phyloP scores from a whole-genome alignment of 495 filamentous ascomycete genomes.

The Baudoinia panamericana region DNA sequence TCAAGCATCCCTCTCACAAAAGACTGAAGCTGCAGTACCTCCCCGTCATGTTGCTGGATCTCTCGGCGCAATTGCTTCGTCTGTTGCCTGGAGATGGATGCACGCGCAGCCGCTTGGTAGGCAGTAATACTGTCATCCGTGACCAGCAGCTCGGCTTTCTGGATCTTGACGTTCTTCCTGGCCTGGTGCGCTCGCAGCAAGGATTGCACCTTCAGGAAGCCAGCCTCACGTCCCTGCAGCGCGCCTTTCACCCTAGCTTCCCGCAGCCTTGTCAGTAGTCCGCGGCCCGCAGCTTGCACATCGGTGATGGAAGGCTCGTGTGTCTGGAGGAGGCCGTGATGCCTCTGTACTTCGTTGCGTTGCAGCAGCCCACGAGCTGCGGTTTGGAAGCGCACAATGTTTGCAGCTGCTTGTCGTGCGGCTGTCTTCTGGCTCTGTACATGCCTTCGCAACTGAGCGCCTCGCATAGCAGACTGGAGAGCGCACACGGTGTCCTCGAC shows the following conservation, averaged over 20 bases:
- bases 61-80: constrained; percentile 25
- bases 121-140: not conserved
- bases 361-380: constrained; percentile 31
- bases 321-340: constrained; percentile 14
- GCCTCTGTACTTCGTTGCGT: constrained; percentile 10
- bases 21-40: constrained; percentile 36
- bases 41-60: constrained; percentile 25
- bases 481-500: constrained; percentile 39
- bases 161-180: not conserved
- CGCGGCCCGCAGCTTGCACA: constrained; percentile 18
- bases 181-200: constrained; percentile 4
- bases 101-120: constrained; percentile 19
- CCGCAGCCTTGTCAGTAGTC: constrained; percentile 14
- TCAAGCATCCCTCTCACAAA: constrained; percentile 30
- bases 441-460: constrained; percentile 32
- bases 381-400: constrained; percentile 36
- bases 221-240: constrained; percentile 26
- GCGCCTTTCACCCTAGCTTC: constrained; percentile 20
- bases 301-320: constrained; percentile 7
- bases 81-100: constrained; percentile 4
- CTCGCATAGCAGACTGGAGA: constrained; percentile 53
- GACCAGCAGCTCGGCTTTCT: constrained; percentile 8
- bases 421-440: not conserved
- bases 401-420: constrained; percentile 1
- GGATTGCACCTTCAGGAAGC: constrained; percentile 22